Evolutionary conservation across 1,284 basidiomycete species (phyloP).

Genomic region (Melanopsichium pennsylvanicum): DNA sequence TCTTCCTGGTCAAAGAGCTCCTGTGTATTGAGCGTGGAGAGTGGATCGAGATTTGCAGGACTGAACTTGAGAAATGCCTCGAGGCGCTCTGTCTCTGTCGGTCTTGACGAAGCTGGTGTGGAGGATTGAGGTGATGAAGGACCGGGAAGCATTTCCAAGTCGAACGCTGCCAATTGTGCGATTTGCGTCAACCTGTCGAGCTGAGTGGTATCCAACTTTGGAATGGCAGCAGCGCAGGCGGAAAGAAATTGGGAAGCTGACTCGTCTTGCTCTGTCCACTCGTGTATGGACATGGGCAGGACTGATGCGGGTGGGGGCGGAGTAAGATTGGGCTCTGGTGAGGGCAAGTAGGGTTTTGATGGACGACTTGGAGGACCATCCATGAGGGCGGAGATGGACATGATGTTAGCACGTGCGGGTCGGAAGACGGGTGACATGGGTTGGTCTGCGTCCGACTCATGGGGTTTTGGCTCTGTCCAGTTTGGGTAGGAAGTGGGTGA

Average conservation of each 20-base stretch:
- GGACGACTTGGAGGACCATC: constrained; percentile 28
- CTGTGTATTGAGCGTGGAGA: constrained; percentile 29
- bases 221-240: constrained; percentile 13
- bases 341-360: constrained; percentile 4
- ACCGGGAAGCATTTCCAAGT: constrained; percentile 12
- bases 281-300: constrained; percentile 10
- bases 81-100: constrained; percentile 4
- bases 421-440: constrained; percentile 28
- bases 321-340: constrained; percentile 16
- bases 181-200: constrained; percentile 40
- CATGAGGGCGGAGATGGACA: constrained; percentile 49
- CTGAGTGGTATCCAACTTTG: constrained; percentile 36
- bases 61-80: constrained; percentile 14
- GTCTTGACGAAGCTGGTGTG: constrained; percentile 1
- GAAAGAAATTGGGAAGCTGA: constrained; percentile 32
- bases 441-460: constrained; percentile 14
- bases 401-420: constrained; percentile 38
- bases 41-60: constrained; percentile 20
- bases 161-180: constrained; percentile 35
- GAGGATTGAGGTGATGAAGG: constrained; percentile 5
- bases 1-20: constrained; percentile 27
- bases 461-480: not conserved
- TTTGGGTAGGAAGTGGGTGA: too few relatives aligned
- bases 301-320: not conserved
- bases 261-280: constrained; percentile 41